These are phyloP conservation scores for Naematelia encephala DNA, from an alignment of 768 basidiomycete species.

Conservation along the genomic window DNA sequence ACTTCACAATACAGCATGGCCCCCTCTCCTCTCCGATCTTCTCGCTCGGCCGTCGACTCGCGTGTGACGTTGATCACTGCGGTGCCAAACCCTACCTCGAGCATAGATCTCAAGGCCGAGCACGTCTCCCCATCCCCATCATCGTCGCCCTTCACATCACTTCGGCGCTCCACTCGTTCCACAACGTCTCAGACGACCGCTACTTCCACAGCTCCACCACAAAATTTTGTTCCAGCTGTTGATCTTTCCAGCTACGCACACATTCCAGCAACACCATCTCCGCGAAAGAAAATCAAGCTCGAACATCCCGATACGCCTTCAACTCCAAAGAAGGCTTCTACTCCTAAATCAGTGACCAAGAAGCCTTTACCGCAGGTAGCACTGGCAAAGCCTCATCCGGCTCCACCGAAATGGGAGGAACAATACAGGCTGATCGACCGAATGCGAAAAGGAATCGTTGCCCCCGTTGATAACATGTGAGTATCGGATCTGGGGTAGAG, in stretches of 20 bases:
- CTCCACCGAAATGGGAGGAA: conserved; percentile 41
- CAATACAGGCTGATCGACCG: conserved; percentile 59
- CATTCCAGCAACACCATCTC: conserved; percentile 14
- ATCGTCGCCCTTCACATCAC: conserved; percentile 14
- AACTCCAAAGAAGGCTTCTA: conserved; percentile 7
- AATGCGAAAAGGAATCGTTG: conserved; percentile 69
- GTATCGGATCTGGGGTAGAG: not conserved
- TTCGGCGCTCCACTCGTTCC: conserved; percentile 19
- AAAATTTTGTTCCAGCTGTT: not conserved
- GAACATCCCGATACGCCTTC: conserved; percentile 1
- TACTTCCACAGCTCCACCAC: not conserved
- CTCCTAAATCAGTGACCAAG: conserved; percentile 30
- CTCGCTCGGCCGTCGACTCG: conserved; percentile 1
- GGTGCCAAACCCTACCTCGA: not conserved
- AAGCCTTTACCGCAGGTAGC: conserved; percentile 37
- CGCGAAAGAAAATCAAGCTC: conserved; percentile 19
- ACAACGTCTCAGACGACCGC: not conserved
- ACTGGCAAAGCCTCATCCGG: conserved; percentile 46
- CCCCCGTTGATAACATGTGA: conserved; percentile 75
- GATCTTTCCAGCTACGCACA: conserved; percentile 12
- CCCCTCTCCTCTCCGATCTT: conserved; percentile 3
- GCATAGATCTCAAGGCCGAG: conserved; percentile 4
- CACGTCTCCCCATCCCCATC: not conserved
- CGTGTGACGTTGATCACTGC: conserved; percentile 10
- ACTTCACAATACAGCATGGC: conserved; percentile 6